Evolutionary conservation across 2,329 filamentous ascomycete species (phyloP).

Genomic region (Macrophomina tecta): DNA sequence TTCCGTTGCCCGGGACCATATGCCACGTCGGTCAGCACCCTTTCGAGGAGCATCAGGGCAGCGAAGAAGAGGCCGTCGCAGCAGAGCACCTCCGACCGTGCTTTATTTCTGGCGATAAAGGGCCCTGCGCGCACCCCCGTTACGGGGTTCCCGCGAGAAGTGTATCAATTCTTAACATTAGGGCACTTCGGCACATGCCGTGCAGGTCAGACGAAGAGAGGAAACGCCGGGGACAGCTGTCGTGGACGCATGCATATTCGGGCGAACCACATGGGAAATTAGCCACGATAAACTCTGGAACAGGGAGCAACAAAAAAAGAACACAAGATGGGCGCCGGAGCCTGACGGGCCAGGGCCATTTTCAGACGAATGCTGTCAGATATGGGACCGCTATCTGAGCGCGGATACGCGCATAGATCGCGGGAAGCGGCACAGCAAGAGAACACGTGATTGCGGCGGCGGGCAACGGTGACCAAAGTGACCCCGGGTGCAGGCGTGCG

Average conservation of each 20-base stretch:
- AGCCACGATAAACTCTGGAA: background rate
- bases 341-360: background rate
- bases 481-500: background rate
- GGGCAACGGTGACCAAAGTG: background rate
- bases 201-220: background rate
- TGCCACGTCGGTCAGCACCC: slow-evolving; percentile 27
- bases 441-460: background rate
- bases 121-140: background rate
- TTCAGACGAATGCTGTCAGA: background rate
- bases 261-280: background rate
- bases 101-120: background rate
- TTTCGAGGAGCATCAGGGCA: slow-evolving; percentile 1
- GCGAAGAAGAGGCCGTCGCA: background rate
- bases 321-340: background rate
- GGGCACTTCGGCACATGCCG: background rate
- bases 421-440: background rate
- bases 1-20: slow-evolving; percentile 27
- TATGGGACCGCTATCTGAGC: background rate
- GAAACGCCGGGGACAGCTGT: too few relatives aligned
- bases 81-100: background rate
- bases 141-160: background rate
- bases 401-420: background rate
- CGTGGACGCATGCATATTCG: background rate
- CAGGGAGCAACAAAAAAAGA: too few relatives aligned
- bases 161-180: background rate